phyloP scores from a whole-genome alignment of 305 asterid species.

The Fraxinus baroniana region DNA sequence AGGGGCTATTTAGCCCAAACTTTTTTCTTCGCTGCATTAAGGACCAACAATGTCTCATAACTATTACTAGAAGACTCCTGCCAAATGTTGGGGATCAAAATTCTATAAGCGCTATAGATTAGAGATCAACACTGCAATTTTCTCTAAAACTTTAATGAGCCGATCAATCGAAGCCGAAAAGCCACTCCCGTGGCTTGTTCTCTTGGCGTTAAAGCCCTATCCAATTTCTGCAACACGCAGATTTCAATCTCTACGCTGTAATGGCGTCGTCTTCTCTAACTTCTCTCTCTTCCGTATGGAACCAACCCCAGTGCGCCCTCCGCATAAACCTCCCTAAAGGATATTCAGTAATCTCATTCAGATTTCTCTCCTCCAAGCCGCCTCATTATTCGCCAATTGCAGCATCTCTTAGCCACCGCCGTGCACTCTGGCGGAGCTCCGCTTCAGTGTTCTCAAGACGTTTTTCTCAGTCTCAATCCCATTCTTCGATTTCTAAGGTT shows the following conservation, averaged over 20 bases:
- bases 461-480: slow-evolving; percentile 41
- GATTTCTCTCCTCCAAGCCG: slow-evolving; percentile 41
- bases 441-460: slow-evolving; percentile 38
- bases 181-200: not conserved
- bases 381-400: slow-evolving; percentile 23
- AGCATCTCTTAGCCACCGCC: slow-evolving; percentile 28
- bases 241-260: slow-evolving; percentile 7
- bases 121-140: not conserved
- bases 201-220: slow-evolving; percentile 26
- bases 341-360: slow-evolving; percentile 49
- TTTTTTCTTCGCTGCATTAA: not conserved
- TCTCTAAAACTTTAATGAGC: not conserved
- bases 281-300: slow-evolving; percentile 58
- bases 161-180: not conserved
- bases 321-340: slow-evolving; percentile 47
- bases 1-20: not conserved
- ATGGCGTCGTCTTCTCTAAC: slow-evolving; percentile 52
- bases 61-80: not conserved
- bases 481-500: slow-evolving; percentile 29
- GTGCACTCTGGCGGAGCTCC: slow-evolving; percentile 30
- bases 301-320: slow-evolving; percentile 46
- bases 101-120: not conserved
- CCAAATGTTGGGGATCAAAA: not conserved
- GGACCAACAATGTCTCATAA: not conserved
- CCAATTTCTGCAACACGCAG: slow-evolving; percentile 27